phyloP scores from a whole-genome alignment of 1,139 yeast genomes.

The Williopsis jadinii region DNA sequence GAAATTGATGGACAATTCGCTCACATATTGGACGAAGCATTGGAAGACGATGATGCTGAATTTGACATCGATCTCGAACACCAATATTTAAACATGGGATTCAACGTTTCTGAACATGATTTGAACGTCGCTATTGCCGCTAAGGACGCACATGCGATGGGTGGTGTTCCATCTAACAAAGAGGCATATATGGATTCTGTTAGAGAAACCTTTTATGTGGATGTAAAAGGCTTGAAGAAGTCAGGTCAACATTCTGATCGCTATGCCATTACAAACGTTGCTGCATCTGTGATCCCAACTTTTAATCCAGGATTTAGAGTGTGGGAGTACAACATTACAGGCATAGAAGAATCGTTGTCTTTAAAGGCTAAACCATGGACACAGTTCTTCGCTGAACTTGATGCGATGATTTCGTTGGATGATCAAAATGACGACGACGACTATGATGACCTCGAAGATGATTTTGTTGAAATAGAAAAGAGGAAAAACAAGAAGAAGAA shows the following conservation, averaged over 20 bases:
- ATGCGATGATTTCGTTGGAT: constrained; percentile 18
- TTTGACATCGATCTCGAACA: constrained; percentile 15
- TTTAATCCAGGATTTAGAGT: constrained; percentile 77
- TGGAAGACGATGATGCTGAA: constrained; percentile 10
- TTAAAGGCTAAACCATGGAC: constrained; percentile 41
- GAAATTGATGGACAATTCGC: constrained; percentile 11
- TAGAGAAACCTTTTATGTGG: constrained; percentile 44
- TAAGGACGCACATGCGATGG: constrained; percentile 30
- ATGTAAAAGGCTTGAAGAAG: constrained; percentile 33
- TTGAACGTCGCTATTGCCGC: constrained; percentile 25
- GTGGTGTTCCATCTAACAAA: constrained; percentile 62
- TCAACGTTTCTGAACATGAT: constrained; percentile 19
- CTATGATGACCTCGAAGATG: background rate
- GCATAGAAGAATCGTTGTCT: constrained; percentile 26
- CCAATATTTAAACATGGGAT: constrained; percentile 15
- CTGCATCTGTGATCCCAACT: constrained; percentile 78
- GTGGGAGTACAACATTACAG: constrained; percentile 78
- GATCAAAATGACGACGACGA: constrained; percentile 1
- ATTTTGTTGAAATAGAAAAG: constrained; percentile 1
- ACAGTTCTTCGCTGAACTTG: constrained; percentile 43
- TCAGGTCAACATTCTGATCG: constrained; percentile 45
- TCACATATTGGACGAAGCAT: background rate
- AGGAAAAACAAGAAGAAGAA: constrained; percentile 20
- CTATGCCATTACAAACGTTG: constrained; percentile 62
- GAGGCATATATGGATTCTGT: constrained; percentile 53